These are phyloP conservation scores for Talaromyces sp. DNA, from an alignment of 2,329 filamentous ascomycete species.

Conservation along the genomic window DNA sequence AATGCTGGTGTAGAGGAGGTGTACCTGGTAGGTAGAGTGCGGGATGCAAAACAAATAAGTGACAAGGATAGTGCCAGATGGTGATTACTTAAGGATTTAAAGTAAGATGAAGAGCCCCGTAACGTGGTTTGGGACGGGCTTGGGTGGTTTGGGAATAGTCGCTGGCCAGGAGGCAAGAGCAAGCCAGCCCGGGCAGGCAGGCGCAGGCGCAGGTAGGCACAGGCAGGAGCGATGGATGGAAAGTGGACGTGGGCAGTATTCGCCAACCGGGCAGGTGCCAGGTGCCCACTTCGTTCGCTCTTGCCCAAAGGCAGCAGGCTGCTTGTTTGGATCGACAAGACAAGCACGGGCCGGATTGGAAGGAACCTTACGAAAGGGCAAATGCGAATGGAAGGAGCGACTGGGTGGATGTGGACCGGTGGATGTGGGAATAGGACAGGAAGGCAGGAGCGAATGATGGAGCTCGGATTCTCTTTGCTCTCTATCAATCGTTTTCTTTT, in stretches of 20 bases:
- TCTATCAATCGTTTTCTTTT: background rate
- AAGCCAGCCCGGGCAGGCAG: conserved; percentile 1
- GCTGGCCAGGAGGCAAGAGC: background rate
- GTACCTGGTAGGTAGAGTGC: background rate
- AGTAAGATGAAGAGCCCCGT: conserved; percentile 1
- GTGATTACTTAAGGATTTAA: conserved; percentile 15
- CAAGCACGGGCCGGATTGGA: conserved; percentile 20
- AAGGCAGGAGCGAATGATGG: background rate
- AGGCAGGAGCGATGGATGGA: background rate
- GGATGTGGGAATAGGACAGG: background rate
- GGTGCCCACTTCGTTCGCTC: conserved; percentile 7
- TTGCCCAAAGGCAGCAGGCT: conserved; percentile 2
- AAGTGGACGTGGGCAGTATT: background rate
- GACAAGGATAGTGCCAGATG: conserved; percentile 5
- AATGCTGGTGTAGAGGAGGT: background rate
- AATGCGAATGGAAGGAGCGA: background rate
- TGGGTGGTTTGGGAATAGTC: conserved; percentile 2
- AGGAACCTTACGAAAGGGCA: background rate
- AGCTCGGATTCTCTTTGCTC: background rate
- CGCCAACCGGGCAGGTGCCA: background rate
- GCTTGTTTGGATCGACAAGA: conserved; percentile 21
- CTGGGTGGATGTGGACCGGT: background rate
- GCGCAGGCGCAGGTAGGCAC: conserved; percentile 1
- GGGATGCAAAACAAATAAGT: background rate
- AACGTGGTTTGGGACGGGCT: conserved; percentile 9